A percentile compares a stretch with the other conserved stretches of the same genome.
Conservation (phyloP, 179 eudicot genomes). For the Dionaea muscipula region DNA sequence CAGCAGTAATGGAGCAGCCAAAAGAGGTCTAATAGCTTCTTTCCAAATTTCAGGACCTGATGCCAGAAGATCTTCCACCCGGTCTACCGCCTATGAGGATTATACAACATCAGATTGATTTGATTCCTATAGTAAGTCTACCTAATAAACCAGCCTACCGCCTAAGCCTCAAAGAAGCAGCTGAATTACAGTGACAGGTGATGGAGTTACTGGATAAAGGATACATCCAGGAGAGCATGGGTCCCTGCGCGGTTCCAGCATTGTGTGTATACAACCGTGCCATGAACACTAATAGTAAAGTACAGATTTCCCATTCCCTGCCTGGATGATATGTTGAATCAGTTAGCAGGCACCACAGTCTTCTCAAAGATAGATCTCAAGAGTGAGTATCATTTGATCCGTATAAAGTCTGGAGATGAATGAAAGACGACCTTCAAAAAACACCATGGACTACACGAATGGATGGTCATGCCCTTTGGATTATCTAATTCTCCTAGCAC, state of each 20-base stretch:
- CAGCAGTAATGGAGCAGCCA: too few species aligned
- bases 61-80: too few species aligned
- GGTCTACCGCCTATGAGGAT: too few species aligned
- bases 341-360: background rate
- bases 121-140: too few species aligned
- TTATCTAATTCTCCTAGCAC: background rate
- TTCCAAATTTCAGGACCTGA: too few species aligned
- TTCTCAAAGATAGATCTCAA: background rate
- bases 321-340: constrained; percentile 4
- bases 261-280: background rate
- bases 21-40: too few species aligned
- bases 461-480: background rate
- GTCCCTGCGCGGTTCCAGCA: background rate
- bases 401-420: background rate
- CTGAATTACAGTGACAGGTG: background rate
- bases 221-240: background rate
- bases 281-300: background rate
- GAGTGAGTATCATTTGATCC: background rate
- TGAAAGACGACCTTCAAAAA: background rate
- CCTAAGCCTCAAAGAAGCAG: too few species aligned
- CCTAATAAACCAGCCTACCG: too few species aligned
- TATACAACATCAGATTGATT: too few species aligned
- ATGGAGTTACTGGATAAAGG: background rate
- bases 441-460: background rate
- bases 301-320: constrained; percentile 2